Conservation (phyloP, 164 flowering plant species). For the Magnolia kwangsiensis region DNA sequence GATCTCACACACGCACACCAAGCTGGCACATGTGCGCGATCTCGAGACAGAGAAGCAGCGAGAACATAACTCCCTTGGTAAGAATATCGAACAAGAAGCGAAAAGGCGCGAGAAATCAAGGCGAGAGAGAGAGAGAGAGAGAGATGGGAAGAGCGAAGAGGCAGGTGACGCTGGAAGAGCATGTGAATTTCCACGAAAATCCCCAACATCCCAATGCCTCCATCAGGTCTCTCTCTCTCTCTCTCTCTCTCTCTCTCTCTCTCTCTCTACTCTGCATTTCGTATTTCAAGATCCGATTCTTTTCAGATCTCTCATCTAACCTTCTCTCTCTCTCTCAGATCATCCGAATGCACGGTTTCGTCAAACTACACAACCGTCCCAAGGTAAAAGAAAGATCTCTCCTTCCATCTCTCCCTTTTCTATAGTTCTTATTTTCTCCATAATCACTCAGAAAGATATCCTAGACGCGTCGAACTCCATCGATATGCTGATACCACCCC, state of each 20-base stretch:
- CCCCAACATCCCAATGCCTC: background rate
- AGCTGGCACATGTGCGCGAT: no score
- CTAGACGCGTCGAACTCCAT: slow-evolving; percentile 7
- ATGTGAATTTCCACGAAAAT: slow-evolving; percentile 2
- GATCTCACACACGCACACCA: no score
- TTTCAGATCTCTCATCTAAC: background rate
- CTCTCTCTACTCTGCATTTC: background rate
- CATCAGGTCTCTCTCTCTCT: slow-evolving; percentile 17
- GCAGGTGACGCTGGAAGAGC: slow-evolving; percentile 7
- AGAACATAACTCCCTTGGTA: no score
- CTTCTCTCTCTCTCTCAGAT: slow-evolving; percentile 8
- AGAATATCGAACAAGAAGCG: no score
- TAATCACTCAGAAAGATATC: slow-evolving; percentile 5
- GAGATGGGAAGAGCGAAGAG: background rate
- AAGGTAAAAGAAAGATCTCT: background rate
- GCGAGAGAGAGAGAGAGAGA: background rate
- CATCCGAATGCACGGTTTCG: slow-evolving; percentile 19
- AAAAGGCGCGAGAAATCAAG: no score
- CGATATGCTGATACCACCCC: slow-evolving; percentile 1
- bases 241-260: no score
- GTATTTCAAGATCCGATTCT: background rate
- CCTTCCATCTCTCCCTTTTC: background rate
- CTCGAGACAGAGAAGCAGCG: no score
- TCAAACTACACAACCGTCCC: slow-evolving; percentile 9
- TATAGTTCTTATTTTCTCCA: background rate